These are phyloP conservation scores for Colletotrichum sp. DNA, from an alignment of 2,329 filamentous ascomycete genomes.

Conservation along the genomic window DNA sequence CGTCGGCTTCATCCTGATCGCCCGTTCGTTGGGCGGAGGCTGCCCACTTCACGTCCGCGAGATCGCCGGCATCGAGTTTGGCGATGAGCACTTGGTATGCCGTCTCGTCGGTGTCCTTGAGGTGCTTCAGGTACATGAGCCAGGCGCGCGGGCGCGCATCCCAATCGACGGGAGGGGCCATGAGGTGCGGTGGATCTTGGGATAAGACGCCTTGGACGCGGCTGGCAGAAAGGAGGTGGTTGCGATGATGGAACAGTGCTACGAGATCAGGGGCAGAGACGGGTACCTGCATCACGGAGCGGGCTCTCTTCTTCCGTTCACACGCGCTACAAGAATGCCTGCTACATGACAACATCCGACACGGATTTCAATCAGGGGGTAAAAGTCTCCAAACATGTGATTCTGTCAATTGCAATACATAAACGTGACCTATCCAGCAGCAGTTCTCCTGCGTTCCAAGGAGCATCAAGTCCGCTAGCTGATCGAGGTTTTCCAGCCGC, in stretches of 20 bases:
- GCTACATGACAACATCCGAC: background rate
- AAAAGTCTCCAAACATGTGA: background rate
- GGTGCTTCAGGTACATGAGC: background rate
- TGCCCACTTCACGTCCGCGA: background rate
- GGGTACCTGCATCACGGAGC: background rate
- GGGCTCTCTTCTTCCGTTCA: background rate
- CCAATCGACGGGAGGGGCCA: background rate
- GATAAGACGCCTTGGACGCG: background rate
- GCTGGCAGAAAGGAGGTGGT: background rate
- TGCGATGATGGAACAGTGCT: background rate
- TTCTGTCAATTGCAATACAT: background rate
- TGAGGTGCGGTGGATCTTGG: background rate
- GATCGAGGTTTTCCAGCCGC: rapidly evolving
- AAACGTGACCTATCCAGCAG: background rate
- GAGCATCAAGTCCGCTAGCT: background rate
- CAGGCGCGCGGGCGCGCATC: background rate
- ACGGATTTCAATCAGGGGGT: rapidly evolving
- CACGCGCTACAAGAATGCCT: background rate
- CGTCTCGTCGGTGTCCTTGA: background rate
- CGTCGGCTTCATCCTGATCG: background rate
- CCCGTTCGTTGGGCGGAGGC: background rate
- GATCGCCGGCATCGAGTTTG: background rate
- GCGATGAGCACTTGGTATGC: background rate
- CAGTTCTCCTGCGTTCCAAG: background rate
- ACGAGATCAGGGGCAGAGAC: background rate